phyloP scores from a whole-genome alignment of 306 rosid genomes.

The Crataegus laevigata region DNA sequence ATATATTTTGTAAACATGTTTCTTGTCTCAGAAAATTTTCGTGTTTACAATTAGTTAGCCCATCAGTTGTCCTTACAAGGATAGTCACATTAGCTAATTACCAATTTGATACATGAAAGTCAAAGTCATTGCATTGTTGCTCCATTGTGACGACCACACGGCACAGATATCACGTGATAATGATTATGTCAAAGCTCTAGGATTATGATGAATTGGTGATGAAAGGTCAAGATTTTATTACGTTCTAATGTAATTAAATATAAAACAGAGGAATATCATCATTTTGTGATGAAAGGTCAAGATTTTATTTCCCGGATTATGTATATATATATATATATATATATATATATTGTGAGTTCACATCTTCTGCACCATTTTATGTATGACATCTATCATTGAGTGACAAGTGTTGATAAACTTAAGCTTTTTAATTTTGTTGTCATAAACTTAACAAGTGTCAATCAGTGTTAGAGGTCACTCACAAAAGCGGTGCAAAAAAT shows the following conservation, averaged over 20 bases:
- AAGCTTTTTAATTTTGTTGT: too few species aligned
- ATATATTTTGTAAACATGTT: too few species aligned
- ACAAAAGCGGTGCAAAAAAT: too few species aligned
- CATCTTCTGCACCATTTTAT: too few species aligned
- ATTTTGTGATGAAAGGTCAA: neutral
- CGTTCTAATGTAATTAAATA: neutral
- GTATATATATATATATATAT: neutral
- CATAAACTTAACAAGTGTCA: too few species aligned
- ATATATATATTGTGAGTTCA: too few species aligned
- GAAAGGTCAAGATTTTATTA: neutral
- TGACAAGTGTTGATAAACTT: too few species aligned
- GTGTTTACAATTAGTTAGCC: too few species aligned
- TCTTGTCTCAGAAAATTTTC: too few species aligned
- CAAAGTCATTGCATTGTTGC: neutral
- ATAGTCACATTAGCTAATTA: neutral
- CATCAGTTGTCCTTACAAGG: neutral
- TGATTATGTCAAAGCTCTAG: neutral
- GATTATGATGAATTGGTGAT: neutral
- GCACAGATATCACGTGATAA: neutral
- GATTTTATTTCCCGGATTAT: too few species aligned
- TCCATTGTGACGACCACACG: neutral
- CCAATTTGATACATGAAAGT: neutral
- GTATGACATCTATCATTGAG: too few species aligned
- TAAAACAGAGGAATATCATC: neutral
- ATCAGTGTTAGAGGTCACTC: too few species aligned